Evolutionary conservation across 257 asterid genomes (phyloP).

Genomic region (Fraxinus quadrangulata): DNA sequence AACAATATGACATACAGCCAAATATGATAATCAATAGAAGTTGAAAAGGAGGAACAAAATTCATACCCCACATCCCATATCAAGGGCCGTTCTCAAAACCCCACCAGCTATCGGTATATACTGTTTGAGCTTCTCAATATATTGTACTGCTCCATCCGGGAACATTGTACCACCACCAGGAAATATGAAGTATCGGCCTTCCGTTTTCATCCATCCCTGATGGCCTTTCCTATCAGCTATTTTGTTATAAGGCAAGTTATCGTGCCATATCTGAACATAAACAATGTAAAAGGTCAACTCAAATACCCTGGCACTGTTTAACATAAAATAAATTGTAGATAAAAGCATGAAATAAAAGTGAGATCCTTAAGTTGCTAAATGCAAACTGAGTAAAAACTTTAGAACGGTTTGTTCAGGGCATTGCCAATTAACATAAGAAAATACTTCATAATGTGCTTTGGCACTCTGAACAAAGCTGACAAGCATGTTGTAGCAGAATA

Average conservation of each 20-base stretch:
- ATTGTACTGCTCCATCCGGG: conserved; percentile 89
- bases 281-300: conserved; percentile 16
- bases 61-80: conserved; percentile 97
- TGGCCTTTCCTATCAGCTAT: conserved; percentile 96
- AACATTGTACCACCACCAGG: conserved; percentile 99
- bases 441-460: conserved; percentile 6
- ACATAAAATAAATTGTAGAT: not conserved
- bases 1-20: conserved; percentile 11
- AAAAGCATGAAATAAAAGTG: conserved; percentile 19
- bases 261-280: conserved; percentile 85
- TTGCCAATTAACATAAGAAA: not conserved
- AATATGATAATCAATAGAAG: conserved; percentile 10
- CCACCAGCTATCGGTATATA: conserved; percentile 90
- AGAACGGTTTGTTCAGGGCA: conserved; percentile 7
- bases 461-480: not conserved
- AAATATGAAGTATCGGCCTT: conserved; percentile 83
- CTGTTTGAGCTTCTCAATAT: conserved; percentile 91
- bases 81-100: conserved; percentile 89
- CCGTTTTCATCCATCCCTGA: conserved; percentile 97
- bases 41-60: not conserved
- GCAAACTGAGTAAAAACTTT: not conserved
- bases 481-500: conserved; percentile 5
- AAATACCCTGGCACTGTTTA: not conserved
- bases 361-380: conserved; percentile 16
- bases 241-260: conserved; percentile 89